These are phyloP conservation scores for Stereum hirsutum DNA, from an alignment of 1,284 basidiomycete species.

Conservation along the genomic window DNA sequence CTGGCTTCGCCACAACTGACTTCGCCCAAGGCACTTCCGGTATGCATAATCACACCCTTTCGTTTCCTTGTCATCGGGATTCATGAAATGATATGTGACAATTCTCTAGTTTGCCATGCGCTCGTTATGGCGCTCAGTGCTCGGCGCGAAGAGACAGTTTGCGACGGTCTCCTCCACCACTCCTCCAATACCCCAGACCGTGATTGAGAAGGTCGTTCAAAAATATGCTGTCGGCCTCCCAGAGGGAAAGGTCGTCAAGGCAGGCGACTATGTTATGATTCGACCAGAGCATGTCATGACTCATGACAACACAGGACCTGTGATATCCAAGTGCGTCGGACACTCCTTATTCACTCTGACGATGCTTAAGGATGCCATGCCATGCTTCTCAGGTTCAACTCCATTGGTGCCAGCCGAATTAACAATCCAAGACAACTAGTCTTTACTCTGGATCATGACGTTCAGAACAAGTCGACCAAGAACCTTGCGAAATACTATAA, in stretches of 20 bases:
- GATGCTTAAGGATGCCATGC: constrained; percentile 1
- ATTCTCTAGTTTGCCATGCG: neutral
- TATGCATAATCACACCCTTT: no score
- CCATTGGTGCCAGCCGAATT: constrained; percentile 87
- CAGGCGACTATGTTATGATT: constrained; percentile 99
- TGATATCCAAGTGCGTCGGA: constrained; percentile 80
- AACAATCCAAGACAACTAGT: constrained; percentile 82
- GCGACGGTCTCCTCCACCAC: constrained; percentile 23
- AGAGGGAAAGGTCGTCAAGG: constrained; percentile 68
- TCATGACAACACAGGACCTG: constrained; percentile 96
- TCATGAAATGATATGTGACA: no score
- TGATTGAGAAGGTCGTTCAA: constrained; percentile 98
- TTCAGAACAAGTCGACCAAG: constrained; percentile 93
- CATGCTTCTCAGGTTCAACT: constrained; percentile 69
- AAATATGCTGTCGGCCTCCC: constrained; percentile 89
- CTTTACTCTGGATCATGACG: constrained; percentile 97
- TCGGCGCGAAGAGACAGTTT: constrained; percentile 17
- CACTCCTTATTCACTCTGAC: neutral
- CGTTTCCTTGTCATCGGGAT: no score
- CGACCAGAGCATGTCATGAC: constrained; percentile 96
- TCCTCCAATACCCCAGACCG: constrained; percentile 62
- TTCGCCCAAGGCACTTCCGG: no score
- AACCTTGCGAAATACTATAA: constrained; percentile 91
- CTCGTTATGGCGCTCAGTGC: neutral
- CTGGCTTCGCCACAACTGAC: no score